These are phyloP conservation scores for Claviceps purpurea DNA, from an alignment of 2,329 filamentous ascomycete genomes.

Conservation along the genomic window DNA sequence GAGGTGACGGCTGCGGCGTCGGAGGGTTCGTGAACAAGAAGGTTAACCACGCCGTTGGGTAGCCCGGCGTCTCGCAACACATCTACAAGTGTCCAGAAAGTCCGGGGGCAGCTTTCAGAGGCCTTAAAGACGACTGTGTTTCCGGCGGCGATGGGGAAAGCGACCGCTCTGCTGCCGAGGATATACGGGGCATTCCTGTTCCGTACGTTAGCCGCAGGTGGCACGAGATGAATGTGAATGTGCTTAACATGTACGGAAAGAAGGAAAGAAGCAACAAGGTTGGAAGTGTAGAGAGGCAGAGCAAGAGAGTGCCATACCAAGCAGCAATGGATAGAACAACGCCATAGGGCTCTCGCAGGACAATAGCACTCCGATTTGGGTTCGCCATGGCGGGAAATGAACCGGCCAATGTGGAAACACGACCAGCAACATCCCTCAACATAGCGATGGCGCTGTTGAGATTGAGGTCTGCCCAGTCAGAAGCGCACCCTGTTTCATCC, in stretches of 20 bases:
- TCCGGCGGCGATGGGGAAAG: constrained; percentile 59
- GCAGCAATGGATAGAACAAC: constrained; percentile 69
- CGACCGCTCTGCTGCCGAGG: constrained; percentile 39
- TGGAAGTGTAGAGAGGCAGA: not conserved
- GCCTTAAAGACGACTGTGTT: constrained; percentile 66
- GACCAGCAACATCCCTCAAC: constrained; percentile 29
- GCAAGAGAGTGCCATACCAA: constrained; percentile 44
- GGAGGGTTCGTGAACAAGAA: constrained; percentile 51
- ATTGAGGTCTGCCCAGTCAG: constrained; percentile 29
- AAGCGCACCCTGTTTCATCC: constrained; percentile 29
- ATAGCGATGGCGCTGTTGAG: constrained; percentile 21
- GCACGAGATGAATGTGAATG: not conserved
- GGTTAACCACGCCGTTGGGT: constrained; percentile 60
- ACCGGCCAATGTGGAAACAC: constrained; percentile 25
- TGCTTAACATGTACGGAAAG: too few species aligned
- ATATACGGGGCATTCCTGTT: constrained; percentile 44
- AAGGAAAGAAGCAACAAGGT: not conserved
- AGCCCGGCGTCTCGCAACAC: constrained; percentile 63
- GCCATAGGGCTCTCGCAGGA: constrained; percentile 65
- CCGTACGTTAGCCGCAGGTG: not conserved
- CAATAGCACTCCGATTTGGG: constrained; percentile 35
- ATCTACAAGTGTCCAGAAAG: constrained; percentile 47
- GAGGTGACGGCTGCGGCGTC: constrained; percentile 55
- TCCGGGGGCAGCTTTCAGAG: constrained; percentile 53
- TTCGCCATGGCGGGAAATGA: constrained; percentile 21